Conservation (phyloP, 2,329 filamentous ascomycete species). For the Cucurbitaria berberidis region DNA sequence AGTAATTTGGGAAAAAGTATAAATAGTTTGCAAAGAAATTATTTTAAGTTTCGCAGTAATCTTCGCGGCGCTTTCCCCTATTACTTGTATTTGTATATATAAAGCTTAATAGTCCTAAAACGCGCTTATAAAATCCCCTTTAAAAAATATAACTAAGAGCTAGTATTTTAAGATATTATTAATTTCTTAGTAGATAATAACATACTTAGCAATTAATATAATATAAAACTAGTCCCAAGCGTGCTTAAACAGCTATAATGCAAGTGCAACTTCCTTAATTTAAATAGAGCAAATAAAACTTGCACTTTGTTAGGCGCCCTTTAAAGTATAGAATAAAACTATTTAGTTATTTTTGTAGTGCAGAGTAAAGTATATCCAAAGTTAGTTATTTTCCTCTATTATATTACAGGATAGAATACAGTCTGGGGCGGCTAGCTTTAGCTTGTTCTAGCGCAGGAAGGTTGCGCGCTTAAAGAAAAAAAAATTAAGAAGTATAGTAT, state of each 20-base stretch:
- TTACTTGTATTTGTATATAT: background rate
- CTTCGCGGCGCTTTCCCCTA: background rate
- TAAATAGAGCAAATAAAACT: background rate
- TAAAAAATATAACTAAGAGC: background rate
- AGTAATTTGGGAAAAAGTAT: background rate
- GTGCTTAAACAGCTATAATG: constrained; percentile 1
- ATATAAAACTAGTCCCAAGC: background rate
- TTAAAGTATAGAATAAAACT: background rate
- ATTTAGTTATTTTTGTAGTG: background rate
- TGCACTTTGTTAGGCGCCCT: background rate
- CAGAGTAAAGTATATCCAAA: constrained; percentile 8
- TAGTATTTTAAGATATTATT: background rate
- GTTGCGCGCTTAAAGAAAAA: constrained; percentile 3
- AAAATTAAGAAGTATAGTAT: constrained; percentile 1
- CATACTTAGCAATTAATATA: constrained; percentile 5
- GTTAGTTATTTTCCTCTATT: constrained; percentile 3
- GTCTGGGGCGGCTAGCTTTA: background rate
- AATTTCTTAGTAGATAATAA: constrained; percentile 2
- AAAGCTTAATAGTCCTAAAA: background rate
- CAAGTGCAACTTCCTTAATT: background rate
- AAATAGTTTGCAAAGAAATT: background rate
- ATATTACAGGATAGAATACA: constrained; percentile 7
- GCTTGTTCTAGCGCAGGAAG: constrained; percentile 1
- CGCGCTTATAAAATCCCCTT: background rate
- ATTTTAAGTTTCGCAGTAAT: no score